Base-by-base conservation (phyloP, 768 basidiomycete species). In the Mycena filopes region DNA sequence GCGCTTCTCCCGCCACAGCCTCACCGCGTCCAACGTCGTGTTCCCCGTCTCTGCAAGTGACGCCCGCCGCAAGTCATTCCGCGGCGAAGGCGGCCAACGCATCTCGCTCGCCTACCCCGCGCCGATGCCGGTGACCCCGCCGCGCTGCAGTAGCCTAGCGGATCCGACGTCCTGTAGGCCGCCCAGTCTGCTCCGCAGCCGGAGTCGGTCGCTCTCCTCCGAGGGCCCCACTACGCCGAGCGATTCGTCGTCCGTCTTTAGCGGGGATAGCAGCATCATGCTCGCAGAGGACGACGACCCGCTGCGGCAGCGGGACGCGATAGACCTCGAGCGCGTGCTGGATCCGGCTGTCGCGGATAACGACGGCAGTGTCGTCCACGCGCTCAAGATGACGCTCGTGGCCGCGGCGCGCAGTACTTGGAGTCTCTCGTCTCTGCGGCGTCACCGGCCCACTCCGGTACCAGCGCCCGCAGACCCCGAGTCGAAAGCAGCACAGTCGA, bases 31-130 rank as follows among this genome's bases (percentile, higher is more conserved):
- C 2, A 65, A 70, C 20, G 79, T 84, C 18, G 76, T 84, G 10
- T 73, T 85, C 40, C 84, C 83, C n/a, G 65, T 83, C 3, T 74
- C 79, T 23, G 79, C 79, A 10, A 76, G 77, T 45, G 74, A 78
- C 41, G 4, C 55, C 1, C 55, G 41, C 46, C 55, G 64, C 1
- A 41, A 50, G n/a, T 63, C 60, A 2, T 2, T 66, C 16, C 67
- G 64, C 33, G 60, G 68, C 16, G 50, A 46, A 8, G 68, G 64
- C 29, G 68, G 64, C 11, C 58, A 59, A 53, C 64, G 60, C 41
- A 49, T 65, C 29, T 55, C 63, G 23, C 60, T 69, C 45, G 28
- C 36, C 2, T 26, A 18, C 15, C 38, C 43, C 38, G 15, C 43
- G 1, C 29, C 58, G 18, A 26, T 53, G 1, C 29, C 58, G 18